Evolutionary conservation across 208 protist genomes (phyloP), one percentile per base, ranked within the genome.

Genomic region (Wallacemonas sp.): DNA sequence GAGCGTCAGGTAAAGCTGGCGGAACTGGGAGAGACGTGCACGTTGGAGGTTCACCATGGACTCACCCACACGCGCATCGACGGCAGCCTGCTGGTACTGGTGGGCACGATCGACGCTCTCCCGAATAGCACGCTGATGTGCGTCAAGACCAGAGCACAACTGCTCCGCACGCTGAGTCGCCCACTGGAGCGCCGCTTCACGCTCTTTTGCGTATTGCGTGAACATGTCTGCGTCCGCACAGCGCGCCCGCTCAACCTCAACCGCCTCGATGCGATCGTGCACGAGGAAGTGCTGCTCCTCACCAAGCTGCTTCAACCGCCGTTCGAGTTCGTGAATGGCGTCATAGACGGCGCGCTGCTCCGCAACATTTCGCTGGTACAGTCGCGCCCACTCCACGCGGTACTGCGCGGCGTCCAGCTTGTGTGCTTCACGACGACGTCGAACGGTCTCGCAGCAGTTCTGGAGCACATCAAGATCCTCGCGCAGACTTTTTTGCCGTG

Each of bases 1-100:
- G 16, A 95, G 75, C 12, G 90, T 95, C 44, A 95, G 79, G 76
- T 95, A 95, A 2, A 95, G 70, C 24, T 70, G 61, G 44, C 87
- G 77, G 67, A 95, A 95, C 61, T 93, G 85, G 23, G 78, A 76
- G 5, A 95, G 73, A 9, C 83, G 83, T 48, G 90, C 71, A 57
- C 90, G 79, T 36, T 86, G 80, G 19, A 83, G 61, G 11, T 81
- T 70, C 36, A 91, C 48, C 30, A 83, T 68, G 1, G 76, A 26
- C 8, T 63, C 60, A 12, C 78, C 72, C 2, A 77, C 65, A 27
- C 77, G 54, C 1, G 46, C 43, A 23, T 78, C 58, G n/a, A 92
- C 46, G 8, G 49, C 67, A 30, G 87, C 74, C 9, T 67, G 56
- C 1, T 78, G 69, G 55, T 85, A 86, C 30, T 60, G 54, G 19